Evolutionary conservation across 2,329 filamentous ascomycete genomes (phyloP), one percentile per base, ranked within the genome.

Genomic region (Aspergillus fumigatiaffinis): DNA sequence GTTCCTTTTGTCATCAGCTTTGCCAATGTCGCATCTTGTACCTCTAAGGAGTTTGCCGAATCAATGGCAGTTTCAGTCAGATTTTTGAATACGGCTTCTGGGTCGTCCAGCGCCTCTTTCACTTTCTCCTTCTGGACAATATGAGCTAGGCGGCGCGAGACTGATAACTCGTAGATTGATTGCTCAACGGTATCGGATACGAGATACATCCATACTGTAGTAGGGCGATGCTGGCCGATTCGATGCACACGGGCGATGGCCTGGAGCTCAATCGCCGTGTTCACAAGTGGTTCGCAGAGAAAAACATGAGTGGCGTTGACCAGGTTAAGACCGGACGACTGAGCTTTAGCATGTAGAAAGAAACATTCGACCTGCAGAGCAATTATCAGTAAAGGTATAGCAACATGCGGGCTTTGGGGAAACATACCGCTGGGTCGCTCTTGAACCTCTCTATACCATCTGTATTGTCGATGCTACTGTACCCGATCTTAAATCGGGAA

Each of bases 301-400:
- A 97, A 95, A 1, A 97, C 92, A 69, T 97, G 92, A 50, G 87
- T 96, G 4, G 93, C 94, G 66, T 95, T 93, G 63, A 96, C 89
- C 0, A 99, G 83, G 60, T 96, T 97, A 29, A 99, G 80, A 0
- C 94, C 94, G 1, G 90, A 92, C 0, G 91, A 89, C 70, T 96
- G 91, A 0, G 91, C 89, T 63, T 92, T 90, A 5, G 92, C 92
- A 69, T 97, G 92, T 14, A 99, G 82, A 3, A 97, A 80, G 65
- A 99, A 93, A 65, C 89, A 92, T 71, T 97, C 91, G 5, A 88
- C 71, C 76, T 79, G 52, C 5, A 23, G 9, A 17, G 12, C 29
- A 49, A 51, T 47, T 2, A 51, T 77, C 73, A 1, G 58, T 52
- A 53, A 29, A 49, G 38, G 52, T 29, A 23, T 14, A 57, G 25